Evolutionary conservation across 208 protist species (phyloP), one percentile per base, ranked within the genome.

Genomic region (Leishmania turanica): DNA sequence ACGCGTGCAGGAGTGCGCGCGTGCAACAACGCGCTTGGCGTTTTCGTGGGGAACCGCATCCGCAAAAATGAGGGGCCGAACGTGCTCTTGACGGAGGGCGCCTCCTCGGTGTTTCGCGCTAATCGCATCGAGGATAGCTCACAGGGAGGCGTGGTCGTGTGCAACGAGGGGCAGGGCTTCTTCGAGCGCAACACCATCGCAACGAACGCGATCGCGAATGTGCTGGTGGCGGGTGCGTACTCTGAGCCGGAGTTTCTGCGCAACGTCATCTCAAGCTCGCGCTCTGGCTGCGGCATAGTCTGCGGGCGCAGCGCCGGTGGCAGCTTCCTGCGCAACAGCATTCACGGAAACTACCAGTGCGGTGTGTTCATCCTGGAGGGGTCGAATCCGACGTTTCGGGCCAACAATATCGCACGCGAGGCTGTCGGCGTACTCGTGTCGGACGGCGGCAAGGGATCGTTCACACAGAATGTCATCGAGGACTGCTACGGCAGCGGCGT

Each of bases 21-120:
- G 15, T 77, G 84, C 42, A 94, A 98, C 82, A 96, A 98, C 79
- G 93, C 86, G 6, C 83, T 96, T 34, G 95, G 95, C 31, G 91
- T 87, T 6, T 95, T 96, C 79, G 69, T 91, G 4, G 31, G 78
- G 47, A 98, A 98, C 88, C 81, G 82, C 24, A 88, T 98, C 40
- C 56, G 54, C 27, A 51, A 89, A 8, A 96, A 91, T 74, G 65
- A 51, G 2, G 87, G 83, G 27, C 85, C 89, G 17, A 96, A 96
- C 77, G 78, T 98, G 9, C 31, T 92, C 3, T 72, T 96, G 15
- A 84, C 82, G 37, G 95, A 98, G 53, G 95, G 95, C 62, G 85
- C 88, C 72, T 89, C 78, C 4, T 81, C 90, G 15, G 81, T 92
- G 24, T 84, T 98, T 49, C 91, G 95, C 27, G 82, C 84, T 31